Evolutionary conservation across 495 filamentous ascomycete genomes (phyloP).

Genomic region (Talaromyces stipitatus): DNA sequence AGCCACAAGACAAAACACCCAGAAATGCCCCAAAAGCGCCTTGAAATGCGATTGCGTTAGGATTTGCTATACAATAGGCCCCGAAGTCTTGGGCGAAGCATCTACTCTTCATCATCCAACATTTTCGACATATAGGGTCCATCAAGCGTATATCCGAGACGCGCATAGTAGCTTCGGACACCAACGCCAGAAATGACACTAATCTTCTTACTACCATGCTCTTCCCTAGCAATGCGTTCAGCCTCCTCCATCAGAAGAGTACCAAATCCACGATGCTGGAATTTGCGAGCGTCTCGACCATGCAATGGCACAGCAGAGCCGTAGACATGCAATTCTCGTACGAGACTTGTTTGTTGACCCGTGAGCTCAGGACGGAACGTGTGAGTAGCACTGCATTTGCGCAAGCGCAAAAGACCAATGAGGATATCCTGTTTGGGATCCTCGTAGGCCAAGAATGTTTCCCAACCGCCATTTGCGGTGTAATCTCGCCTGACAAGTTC

Average conservation of each 20-base stretch:
- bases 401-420: constrained; percentile 80
- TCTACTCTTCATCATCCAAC: constrained; percentile 4
- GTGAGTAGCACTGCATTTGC: constrained; percentile 82
- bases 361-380: constrained; percentile 87
- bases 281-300: constrained; percentile 86
- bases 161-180: constrained; percentile 86
- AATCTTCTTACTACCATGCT: constrained; percentile 90
- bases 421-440: constrained; percentile 98
- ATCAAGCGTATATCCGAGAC: constrained; percentile 86
- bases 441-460: constrained; percentile 96
- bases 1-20: not conserved
- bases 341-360: constrained; percentile 80
- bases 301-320: constrained; percentile 93
- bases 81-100: not conserved
- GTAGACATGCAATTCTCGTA: constrained; percentile 94
- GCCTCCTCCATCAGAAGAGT: constrained; percentile 97
- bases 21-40: not conserved
- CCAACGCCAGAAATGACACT: constrained; percentile 94
- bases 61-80: not conserved
- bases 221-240: constrained; percentile 85
- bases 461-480: constrained; percentile 91
- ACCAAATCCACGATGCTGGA: constrained; percentile 96
- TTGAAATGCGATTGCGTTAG: not conserved
- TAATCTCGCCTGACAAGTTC: constrained; percentile 97
- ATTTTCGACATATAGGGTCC: constrained; percentile 85